phyloP scores from a whole-genome alignment of 208 protist species.

The Perkinsela sp. region DNA sequence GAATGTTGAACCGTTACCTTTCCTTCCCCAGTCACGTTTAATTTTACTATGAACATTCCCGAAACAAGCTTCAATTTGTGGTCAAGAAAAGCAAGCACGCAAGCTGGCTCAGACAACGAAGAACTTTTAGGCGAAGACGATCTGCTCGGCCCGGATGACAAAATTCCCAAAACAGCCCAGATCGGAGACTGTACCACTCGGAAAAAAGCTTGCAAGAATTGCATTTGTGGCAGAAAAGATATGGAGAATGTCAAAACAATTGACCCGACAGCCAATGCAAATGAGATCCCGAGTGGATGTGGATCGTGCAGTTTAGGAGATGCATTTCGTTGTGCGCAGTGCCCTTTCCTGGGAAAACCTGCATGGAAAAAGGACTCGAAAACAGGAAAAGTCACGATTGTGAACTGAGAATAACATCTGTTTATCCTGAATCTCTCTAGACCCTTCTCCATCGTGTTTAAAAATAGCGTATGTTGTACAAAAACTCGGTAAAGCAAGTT shows the following conservation, averaged over 20 bases:
- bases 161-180: constrained; percentile 6
- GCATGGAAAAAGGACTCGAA: constrained; percentile 31
- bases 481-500: no score
- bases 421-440: no score
- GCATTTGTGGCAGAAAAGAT: constrained; percentile 39
- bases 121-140: constrained; percentile 11
- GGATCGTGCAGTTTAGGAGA: constrained; percentile 56
- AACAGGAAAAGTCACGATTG: constrained; percentile 34
- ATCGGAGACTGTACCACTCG: constrained; percentile 43
- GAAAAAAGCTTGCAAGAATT: constrained; percentile 49
- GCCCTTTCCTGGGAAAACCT: constrained; percentile 45
- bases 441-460: no score
- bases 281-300: constrained; percentile 17
- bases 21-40: no score
- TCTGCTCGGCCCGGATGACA: constrained; percentile 37
- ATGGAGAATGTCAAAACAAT: constrained; percentile 15
- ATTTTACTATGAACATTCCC: background rate
- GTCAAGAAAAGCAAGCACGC: no score
- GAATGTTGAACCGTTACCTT: no score
- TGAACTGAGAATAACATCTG: no score
- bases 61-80: background rate
- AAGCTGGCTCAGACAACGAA: background rate
- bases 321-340: constrained; percentile 56
- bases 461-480: no score
- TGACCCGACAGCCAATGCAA: constrained; percentile 7